phyloP scores from a whole-genome alignment of 2,329 filamentous ascomycete species.

The Monilinia fructigena region DNA sequence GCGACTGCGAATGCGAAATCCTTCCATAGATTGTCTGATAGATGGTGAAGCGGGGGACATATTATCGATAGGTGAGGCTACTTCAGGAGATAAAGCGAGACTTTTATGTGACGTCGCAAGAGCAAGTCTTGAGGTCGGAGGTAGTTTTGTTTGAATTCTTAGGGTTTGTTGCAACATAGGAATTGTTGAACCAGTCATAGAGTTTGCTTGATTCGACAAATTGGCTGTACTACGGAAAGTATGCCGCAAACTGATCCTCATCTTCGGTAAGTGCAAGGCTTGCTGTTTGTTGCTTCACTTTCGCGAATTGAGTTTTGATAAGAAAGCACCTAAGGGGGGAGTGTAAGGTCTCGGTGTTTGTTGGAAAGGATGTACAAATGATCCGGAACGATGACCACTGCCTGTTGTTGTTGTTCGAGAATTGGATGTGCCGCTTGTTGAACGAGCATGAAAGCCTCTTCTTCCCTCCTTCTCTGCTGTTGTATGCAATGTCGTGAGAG shows the following conservation, averaged over 20 bases:
- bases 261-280: constrained; percentile 38
- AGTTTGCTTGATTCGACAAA: constrained; percentile 31
- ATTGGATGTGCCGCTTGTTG: constrained; percentile 56
- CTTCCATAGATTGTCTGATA: constrained; percentile 59
- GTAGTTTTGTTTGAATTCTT: constrained; percentile 36
- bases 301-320: constrained; percentile 55
- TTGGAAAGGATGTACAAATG: constrained; percentile 64
- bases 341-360: constrained; percentile 62
- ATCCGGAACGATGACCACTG: constrained; percentile 45
- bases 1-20: constrained; percentile 59
- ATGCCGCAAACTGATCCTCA: constrained; percentile 34
- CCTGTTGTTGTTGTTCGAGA: constrained; percentile 55
- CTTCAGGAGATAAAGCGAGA: constrained; percentile 30
- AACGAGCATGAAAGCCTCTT: constrained; percentile 50
- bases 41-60: constrained; percentile 47
- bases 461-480: constrained; percentile 27
- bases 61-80: constrained; percentile 29
- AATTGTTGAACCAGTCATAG: constrained; percentile 29
- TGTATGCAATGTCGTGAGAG: constrained; percentile 36
- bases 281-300: constrained; percentile 52
- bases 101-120: constrained; percentile 35
- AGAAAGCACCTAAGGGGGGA: constrained; percentile 51
- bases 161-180: constrained; percentile 31
- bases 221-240: constrained; percentile 35
- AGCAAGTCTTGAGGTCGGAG: constrained; percentile 33